Base-by-base conservation (phyloP, 2,329 filamentous ascomycete species). In the Exophiala spinifera region DNA sequence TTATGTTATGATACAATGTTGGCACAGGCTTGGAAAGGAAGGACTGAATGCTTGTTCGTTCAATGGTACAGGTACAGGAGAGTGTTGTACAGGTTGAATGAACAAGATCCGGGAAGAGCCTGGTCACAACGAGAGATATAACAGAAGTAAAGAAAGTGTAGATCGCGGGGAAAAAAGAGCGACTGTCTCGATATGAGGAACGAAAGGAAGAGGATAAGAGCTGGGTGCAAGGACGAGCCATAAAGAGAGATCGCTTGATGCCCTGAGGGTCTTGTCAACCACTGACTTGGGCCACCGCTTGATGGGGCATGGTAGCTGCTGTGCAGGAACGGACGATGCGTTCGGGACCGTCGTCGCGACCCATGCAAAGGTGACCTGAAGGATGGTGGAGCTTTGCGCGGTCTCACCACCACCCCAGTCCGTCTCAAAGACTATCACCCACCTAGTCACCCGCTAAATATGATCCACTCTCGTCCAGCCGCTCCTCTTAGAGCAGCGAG, bases 51-150 rank as follows among this genome's bases (percentile, higher is more conserved):
- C 44, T 49, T 61, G 62, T 62, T 64, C 62, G 62, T 36, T 50
- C 45, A 36, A 25, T 28, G 53, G 51, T 57, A 55, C 55, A 53
- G 53, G 51, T 57, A 55, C 55, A 53, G 53, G 31, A 52, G 14
- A 46, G 53, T 61, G 55, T 63, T 57, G 57, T 61, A 63, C 58
- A 62, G 49, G 49, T 43, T 44, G 43, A 56, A 49, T 63, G 62
- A 64, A 61, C 62, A 60, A 55, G 49, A 61, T 61, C 62, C 62
- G 62, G 59, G 57, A 63, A 52, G 43, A 51, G 61, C 62, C 62
- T 64, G 55, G 61, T 57, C 51, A 59, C 49, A 61, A 55, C 57
- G 58, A 49, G 55, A 53, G 61, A 49, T 60, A 55, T 62, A 62
- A 58, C 55, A 61, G 56, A 53, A 52, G 57, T 47, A 46, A 55